phyloP scores from a whole-genome alignment of 352 stramenopile species.

The Phytopythium mirpurense region DNA sequence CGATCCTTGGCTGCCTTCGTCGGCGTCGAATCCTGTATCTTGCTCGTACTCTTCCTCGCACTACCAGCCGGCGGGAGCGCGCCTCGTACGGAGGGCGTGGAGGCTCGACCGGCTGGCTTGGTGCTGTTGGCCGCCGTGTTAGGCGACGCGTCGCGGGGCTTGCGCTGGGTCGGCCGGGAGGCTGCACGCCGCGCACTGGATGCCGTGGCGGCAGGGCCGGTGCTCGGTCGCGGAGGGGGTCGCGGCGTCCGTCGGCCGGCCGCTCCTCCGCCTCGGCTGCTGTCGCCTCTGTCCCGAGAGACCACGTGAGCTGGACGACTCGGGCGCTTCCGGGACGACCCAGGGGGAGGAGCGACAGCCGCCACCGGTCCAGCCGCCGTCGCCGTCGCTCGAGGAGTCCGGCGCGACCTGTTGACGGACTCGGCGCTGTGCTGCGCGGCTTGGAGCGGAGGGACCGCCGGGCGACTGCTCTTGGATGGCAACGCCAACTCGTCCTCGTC shows the following conservation, averaged over 20 bases:
- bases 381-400: not conserved
- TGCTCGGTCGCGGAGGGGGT: not conserved
- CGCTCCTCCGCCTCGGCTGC: not conserved
- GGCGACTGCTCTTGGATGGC: not conserved
- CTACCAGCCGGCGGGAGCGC: not conserved
- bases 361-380: not conserved
- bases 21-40: not conserved
- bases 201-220: not conserved
- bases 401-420: not conserved
- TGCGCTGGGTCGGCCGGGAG: not conserved
- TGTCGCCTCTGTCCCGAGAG: not conserved
- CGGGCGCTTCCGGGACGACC: not conserved
- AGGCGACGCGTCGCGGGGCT: not conserved
- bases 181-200: not conserved
- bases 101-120: not conserved
- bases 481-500: constrained; percentile 16
- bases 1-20: not conserved
- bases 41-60: not conserved
- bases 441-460: not conserved
- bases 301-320: not conserved
- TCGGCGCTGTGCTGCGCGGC: not conserved
- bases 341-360: too few relatives aligned
- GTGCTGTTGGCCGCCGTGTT: not conserved
- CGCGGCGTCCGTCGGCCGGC: not conserved
- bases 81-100: not conserved